Conservation (phyloP, 1,139 yeast genomes). For the Pichia sp. region DNA sequence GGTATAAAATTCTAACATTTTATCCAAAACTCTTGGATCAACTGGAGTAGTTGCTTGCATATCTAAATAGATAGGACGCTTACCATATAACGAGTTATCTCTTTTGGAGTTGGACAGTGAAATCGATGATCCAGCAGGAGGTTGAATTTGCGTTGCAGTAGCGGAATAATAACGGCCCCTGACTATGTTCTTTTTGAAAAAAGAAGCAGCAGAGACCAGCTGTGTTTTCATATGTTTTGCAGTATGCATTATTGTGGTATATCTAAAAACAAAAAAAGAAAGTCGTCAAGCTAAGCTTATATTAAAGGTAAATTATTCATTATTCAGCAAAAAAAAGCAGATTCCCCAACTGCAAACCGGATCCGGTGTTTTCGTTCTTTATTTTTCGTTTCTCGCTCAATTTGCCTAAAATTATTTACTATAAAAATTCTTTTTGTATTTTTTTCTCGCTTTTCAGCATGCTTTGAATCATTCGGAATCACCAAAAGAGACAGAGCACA, state of each 20-base stretch:
- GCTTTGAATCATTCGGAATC: neutral
- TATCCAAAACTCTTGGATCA: constrained; percentile 93
- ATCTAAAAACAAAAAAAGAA: neutral
- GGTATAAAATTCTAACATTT: constrained; percentile 86
- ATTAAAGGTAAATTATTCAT: neutral
- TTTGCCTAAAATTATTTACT: neutral
- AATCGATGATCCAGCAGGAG: constrained; percentile 37
- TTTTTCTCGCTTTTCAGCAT: neutral
- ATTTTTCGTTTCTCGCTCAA: neutral
- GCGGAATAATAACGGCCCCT: neutral
- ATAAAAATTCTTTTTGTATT: neutral
- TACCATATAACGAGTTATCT: constrained; percentile 43
- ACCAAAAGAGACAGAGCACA: neutral
- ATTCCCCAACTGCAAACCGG: neutral
- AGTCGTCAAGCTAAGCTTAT: neutral
- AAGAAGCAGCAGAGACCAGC: neutral
- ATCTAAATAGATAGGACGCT: constrained; percentile 86
- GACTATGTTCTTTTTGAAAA: neutral
- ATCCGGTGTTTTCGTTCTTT: neutral
- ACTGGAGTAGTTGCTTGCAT: constrained; percentile 98
- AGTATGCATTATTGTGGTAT: neutral
- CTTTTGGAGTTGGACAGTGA: constrained; percentile 40
- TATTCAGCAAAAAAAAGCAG: neutral
- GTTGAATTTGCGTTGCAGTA: constrained; percentile 3
- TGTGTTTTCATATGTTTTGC: neutral